A percentile compares a stretch with the other conserved stretches of the same genome.
These are phyloP conservation scores for Gremmenia infestans DNA, from an alignment of 2,329 filamentous ascomycete species.

Conservation along the genomic window DNA sequence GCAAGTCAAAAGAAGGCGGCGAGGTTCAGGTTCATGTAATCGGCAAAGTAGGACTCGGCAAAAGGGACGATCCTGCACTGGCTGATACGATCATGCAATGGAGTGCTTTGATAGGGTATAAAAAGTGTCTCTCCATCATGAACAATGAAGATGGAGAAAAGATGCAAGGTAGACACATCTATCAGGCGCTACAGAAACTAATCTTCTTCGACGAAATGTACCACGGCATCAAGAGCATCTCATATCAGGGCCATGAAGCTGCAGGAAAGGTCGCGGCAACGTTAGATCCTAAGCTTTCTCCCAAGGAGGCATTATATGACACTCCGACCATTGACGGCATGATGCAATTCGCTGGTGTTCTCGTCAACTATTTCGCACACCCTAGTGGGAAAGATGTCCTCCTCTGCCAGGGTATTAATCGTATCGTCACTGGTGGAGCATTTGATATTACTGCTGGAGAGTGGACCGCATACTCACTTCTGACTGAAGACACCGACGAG, in stretches of 20 bases:
- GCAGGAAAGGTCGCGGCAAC: constrained; percentile 22
- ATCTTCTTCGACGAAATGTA: constrained; percentile 34
- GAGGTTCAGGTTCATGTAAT: not conserved
- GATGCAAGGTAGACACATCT: constrained; percentile 35
- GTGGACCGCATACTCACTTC: not conserved
- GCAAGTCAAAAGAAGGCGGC: not conserved
- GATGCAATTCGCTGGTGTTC: constrained; percentile 9
- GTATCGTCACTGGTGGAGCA: not conserved
- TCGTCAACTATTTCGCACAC: constrained; percentile 8
- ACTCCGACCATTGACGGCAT: constrained; percentile 7
- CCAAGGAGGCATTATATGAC: not conserved
- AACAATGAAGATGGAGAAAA: constrained; percentile 28
- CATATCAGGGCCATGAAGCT: constrained; percentile 26
- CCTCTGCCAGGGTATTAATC: constrained; percentile 2
- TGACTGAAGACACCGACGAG: not conserved
- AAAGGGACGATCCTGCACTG: not conserved
- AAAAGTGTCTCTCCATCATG: constrained; percentile 31
- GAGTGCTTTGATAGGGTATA: constrained; percentile 11
- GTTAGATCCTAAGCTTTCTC: not conserved
- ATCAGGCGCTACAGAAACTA: constrained; percentile 33
- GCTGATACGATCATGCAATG: not conserved
- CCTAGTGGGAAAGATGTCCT: constrained; percentile 21
- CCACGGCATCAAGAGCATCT: constrained; percentile 30
- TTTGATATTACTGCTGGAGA: not conserved
- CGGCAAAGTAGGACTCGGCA: not conserved